These are phyloP conservation scores for Ophiostoma australiae DNA, from an alignment of 2,329 filamentous ascomycete species.

Conservation along the genomic window DNA sequence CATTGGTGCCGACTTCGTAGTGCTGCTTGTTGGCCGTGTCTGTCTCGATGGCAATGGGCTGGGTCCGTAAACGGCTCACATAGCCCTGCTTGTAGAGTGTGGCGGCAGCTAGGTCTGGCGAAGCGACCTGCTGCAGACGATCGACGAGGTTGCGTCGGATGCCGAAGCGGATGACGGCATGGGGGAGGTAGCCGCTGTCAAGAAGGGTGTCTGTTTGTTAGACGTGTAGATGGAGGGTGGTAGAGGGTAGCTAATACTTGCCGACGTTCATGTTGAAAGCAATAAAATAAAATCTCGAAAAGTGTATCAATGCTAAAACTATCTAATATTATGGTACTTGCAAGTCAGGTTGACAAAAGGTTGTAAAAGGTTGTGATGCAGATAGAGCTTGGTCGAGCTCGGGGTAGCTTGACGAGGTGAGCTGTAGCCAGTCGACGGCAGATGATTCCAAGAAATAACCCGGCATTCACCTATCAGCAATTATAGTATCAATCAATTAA, in stretches of 20 bases:
- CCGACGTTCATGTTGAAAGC: not conserved
- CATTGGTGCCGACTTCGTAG: slow-evolving; percentile 65
- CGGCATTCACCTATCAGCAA: not conserved
- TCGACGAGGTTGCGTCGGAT: slow-evolving; percentile 62
- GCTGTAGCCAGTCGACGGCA: not conserved
- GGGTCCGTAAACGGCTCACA: slow-evolving; percentile 53
- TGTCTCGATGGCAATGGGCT: slow-evolving; percentile 65
- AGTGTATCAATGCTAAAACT: not conserved
- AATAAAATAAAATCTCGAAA: not conserved
- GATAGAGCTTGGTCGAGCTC: not conserved
- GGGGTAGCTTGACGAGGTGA: not conserved
- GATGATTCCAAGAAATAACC: not conserved
- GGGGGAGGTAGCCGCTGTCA: slow-evolving; percentile 61
- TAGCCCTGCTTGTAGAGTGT: slow-evolving; percentile 54
- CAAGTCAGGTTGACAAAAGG: not conserved
- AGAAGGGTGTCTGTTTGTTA: slow-evolving; percentile 49
- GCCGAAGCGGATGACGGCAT: slow-evolving; percentile 57
- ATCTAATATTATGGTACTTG: not conserved
- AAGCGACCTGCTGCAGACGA: slow-evolving; percentile 52
- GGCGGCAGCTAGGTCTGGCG: slow-evolving; percentile 25
- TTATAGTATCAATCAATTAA: not conserved
- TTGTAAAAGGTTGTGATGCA: not conserved
- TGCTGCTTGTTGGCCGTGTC: slow-evolving; percentile 63
- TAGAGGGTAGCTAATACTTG: not conserved
- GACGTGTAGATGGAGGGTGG: not conserved